Evolutionary conservation across 2,329 filamentous ascomycete genomes (phyloP).

Genomic region (Fusarium proliferatum): DNA sequence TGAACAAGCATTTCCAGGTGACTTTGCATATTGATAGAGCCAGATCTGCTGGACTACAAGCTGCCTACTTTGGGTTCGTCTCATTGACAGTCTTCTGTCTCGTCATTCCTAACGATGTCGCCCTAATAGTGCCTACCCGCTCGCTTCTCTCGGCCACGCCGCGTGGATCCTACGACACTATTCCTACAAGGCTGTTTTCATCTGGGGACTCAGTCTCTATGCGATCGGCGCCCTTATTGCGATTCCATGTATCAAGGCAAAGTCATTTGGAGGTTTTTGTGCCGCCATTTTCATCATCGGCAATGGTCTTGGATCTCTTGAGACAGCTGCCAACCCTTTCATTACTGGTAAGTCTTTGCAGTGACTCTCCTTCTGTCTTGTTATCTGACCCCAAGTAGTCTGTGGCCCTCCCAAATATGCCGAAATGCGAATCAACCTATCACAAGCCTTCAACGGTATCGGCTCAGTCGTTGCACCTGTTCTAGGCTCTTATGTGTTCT

Average conservation of each 20-base stretch:
- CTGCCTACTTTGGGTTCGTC: constrained; percentile 66
- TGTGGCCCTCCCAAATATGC: constrained; percentile 74
- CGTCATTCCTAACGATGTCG: constrained; percentile 19
- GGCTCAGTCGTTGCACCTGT: constrained; percentile 79
- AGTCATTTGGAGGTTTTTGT: constrained; percentile 80
- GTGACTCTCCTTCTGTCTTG: rapidly evolving
- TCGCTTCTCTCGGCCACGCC: constrained; percentile 74
- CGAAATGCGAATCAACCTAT: constrained; percentile 79
- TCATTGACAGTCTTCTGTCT: constrained; percentile 26
- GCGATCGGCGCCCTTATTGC: constrained; percentile 67
- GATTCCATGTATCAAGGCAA: constrained; percentile 66
- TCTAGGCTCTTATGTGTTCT: constrained; percentile 79
- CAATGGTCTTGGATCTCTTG: constrained; percentile 77
- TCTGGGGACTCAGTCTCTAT: constrained; percentile 75
- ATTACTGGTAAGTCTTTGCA: constrained; percentile 60
- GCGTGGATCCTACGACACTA: constrained; percentile 72
- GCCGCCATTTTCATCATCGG: constrained; percentile 79
- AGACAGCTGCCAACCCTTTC: constrained; percentile 82
- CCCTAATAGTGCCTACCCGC: constrained; percentile 67
- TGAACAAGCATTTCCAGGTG: constrained; percentile 63
- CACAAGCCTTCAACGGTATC: constrained; percentile 81
- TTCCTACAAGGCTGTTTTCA: constrained; percentile 76
- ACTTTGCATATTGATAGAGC: constrained; percentile 57
- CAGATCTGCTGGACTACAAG: constrained; percentile 60
- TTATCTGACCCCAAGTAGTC: constrained; percentile 36